Conservation (phyloP, 169 alveolate genomes). For the Plasmodium sp. region DNA sequence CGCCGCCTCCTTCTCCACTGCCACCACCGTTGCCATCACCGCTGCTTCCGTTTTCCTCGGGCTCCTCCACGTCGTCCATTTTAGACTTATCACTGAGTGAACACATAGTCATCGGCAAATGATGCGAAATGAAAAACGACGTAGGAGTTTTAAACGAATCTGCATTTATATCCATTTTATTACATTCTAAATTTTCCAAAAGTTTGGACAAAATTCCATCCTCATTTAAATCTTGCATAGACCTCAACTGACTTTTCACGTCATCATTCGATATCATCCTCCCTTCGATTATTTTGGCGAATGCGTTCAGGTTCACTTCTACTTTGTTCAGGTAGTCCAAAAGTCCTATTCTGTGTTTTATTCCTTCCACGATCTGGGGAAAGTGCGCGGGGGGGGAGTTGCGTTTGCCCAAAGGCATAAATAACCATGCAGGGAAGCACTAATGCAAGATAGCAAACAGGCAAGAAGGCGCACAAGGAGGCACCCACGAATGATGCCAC, state of each 20-base stretch:
- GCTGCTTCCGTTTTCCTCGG: background rate
- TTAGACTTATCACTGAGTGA: constrained; percentile 24
- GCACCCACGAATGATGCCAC: background rate
- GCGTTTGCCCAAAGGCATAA: background rate
- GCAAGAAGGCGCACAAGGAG: background rate
- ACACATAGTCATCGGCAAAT: constrained; percentile 56
- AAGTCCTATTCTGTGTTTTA: constrained; percentile 50
- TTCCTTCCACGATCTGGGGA: constrained; percentile 56
- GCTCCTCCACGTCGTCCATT: background rate
- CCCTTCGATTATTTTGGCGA: constrained; percentile 66
- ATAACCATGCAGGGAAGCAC: background rate
- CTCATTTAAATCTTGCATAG: constrained; percentile 60
- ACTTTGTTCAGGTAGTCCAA: constrained; percentile 50
- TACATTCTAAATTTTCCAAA: constrained; percentile 42
- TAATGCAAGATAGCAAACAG: background rate
- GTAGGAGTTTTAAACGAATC: constrained; percentile 70
- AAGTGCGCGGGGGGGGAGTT: background rate
- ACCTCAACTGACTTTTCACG: constrained; percentile 56
- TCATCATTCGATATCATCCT: constrained; percentile 74
- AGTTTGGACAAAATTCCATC: constrained; percentile 24
- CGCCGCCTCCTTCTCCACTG: background rate
- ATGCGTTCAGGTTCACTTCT: constrained; percentile 58
- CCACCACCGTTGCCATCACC: background rate
- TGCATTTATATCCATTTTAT: constrained; percentile 69
- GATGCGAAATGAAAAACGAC: constrained; percentile 67